Conservation (phyloP, 2,329 filamentous ascomycete species). For the Beauveria varroae region DNA sequence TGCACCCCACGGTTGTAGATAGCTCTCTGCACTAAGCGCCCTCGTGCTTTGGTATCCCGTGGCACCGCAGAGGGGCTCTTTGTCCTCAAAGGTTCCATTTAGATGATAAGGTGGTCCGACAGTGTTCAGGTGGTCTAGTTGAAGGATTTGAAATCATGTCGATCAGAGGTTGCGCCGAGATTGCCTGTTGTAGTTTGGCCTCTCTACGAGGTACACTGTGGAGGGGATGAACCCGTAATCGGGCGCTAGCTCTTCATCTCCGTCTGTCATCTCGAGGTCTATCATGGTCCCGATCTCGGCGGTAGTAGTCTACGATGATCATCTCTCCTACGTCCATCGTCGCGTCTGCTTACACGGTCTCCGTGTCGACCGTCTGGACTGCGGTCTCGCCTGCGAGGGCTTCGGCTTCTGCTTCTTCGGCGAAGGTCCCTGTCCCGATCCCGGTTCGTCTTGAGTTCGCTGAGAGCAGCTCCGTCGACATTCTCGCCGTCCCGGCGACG, state of each 20-base stretch:
- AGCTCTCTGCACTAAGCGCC: neutral
- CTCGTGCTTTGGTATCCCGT: neutral
- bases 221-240: neutral
- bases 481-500: conserved; percentile 15
- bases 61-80: neutral
- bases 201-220: neutral
- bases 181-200: neutral
- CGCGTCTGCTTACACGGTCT: conserved; percentile 23
- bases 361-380: conserved; percentile 27
- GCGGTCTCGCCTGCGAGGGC: conserved; percentile 26
- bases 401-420: conserved; percentile 37
- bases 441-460: conserved; percentile 8
- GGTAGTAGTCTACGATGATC: conserved; percentile 1
- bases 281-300: neutral
- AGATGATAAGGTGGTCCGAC: neutral
- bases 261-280: neutral
- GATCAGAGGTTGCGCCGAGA: neutral
- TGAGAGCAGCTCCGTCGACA: neutral
- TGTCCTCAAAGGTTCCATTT: neutral
- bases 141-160: neutral
- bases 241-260: neutral
- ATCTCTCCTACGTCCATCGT: conserved; percentile 1
- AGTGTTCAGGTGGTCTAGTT: neutral
- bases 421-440: conserved; percentile 7
- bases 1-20: neutral